These are phyloP conservation scores for Chlorella variabilis DNA, from an alignment of 163 green algal species.

Conservation along the genomic window DNA sequence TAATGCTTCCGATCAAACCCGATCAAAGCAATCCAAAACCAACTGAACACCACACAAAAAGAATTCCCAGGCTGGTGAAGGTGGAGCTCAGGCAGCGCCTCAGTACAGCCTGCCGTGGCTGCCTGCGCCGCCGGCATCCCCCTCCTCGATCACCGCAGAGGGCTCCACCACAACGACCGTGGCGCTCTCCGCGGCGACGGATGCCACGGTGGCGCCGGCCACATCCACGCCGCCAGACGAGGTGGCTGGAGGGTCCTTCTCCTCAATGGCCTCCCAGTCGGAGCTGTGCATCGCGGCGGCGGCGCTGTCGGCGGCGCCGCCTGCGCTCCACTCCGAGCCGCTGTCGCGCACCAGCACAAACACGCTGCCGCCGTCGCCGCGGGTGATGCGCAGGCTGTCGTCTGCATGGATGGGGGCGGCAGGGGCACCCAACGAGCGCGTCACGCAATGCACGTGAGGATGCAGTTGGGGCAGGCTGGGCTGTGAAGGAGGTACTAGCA, in stretches of 20 bases:
- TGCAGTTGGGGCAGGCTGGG: too few species aligned
- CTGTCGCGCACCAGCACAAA: slow-evolving; percentile 74
- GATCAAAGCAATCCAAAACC: too few species aligned
- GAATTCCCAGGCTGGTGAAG: too few species aligned
- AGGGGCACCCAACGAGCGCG: too few species aligned
- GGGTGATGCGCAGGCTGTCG: slow-evolving; percentile 59
- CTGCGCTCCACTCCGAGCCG: background rate
- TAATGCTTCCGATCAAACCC: too few species aligned
- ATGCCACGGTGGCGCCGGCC: background rate
- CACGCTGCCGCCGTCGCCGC: slow-evolving; percentile 73
- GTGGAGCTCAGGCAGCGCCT: too few species aligned
- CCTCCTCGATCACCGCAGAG: slow-evolving; percentile 26
- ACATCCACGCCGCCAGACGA: background rate
- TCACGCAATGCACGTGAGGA: too few species aligned
- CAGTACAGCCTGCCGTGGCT: background rate
- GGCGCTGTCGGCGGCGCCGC: background rate
- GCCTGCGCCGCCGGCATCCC: background rate
- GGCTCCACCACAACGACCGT: slow-evolving; percentile 16
- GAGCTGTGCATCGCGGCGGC: background rate
- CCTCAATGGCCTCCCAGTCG: slow-evolving; percentile 29
- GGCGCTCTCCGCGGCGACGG: background rate
- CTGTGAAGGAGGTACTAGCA: too few species aligned
- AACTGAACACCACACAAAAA: too few species aligned
- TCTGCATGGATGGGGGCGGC: too few species aligned
- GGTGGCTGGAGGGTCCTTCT: slow-evolving; percentile 1